Evolutionary conservation across 169 alveolate species (phyloP).

Genomic region (Besnoitia besnoiti): DNA sequence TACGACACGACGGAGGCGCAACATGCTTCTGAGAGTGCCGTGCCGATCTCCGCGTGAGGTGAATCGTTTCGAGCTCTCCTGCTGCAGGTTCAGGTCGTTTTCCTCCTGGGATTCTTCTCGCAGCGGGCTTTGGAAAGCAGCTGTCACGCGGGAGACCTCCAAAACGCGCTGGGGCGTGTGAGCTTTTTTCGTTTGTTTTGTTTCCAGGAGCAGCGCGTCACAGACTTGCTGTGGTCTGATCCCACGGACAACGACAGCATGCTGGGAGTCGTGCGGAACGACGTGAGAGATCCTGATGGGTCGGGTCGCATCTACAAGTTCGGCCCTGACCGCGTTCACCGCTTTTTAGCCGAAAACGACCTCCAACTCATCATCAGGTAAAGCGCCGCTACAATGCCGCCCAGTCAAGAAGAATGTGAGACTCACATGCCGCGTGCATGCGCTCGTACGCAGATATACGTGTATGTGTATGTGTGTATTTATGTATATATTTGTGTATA

Average conservation of each 20-base stretch:
- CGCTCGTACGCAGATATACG: background rate
- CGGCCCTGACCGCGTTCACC: conserved; percentile 95
- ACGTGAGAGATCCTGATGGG: conserved; percentile 98
- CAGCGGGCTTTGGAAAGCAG: too few species aligned
- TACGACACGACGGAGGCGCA: background rate
- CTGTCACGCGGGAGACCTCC: too few species aligned
- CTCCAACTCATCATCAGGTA: conserved; percentile 82
- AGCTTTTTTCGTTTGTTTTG: background rate
- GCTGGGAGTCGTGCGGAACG: conserved; percentile 97
- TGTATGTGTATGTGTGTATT: background rate
- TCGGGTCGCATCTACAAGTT: conserved; percentile 98
- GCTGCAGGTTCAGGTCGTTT: background rate
- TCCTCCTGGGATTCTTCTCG: background rate
- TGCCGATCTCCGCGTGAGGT: background rate
- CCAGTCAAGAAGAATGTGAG: too few species aligned
- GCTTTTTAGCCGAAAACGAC: conserved; percentile 86
- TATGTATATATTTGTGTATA: background rate
- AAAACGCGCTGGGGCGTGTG: too few species aligned
- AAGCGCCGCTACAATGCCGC: background rate
- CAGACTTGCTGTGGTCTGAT: conserved; percentile 90
- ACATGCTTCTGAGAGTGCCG: background rate
- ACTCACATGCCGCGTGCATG: background rate
- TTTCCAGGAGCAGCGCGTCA: conserved; percentile 83
- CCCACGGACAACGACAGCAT: conserved; percentile 94
- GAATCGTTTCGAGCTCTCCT: background rate